Evolutionary conservation across 164 flowering plant genomes (phyloP), one percentile per base, ranked within the genome.

Genomic region (Cinnamomum micranthum): DNA sequence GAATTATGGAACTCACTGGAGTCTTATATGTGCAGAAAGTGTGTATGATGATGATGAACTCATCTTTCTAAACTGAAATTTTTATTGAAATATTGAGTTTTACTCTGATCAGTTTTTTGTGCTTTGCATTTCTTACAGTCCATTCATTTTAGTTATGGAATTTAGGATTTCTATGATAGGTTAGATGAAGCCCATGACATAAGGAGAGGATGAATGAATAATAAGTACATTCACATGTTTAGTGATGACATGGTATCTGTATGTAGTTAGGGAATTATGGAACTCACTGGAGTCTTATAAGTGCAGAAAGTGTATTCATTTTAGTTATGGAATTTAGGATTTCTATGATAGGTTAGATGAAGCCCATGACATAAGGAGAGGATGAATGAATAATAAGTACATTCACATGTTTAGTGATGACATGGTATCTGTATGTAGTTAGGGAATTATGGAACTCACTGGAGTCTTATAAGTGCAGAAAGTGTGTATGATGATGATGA

Each of bases 371-470:
- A 41, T 41, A 41, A 41, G 11, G 47, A 7, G 47, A 41, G 47
- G 47, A 41, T 1, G 47, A 9, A 41, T 41, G 47, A 41, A 41
- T 7, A 6, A 41, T 9, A 60, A 60, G 12, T 7, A 23, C 23
- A 60, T 60, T 60, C 64, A 60, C 64, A 17, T n/a, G 64, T 65
- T 65, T 65, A 24, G 68, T 65, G 31, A 65, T 65, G 31, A 23
- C 31, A 4, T 23, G 27, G 47, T 41, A 41, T 41, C 47, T 65
- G 35, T 65, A 65, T 27, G 14, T 25, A 23, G 11, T 65, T 25
- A 11, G 64, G 64, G 23, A 35, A 7, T 35, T 35, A 25, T 65
- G 27, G 7, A 25, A 65, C 24, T 65, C 68, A 65, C 24, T 65
- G 22, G 12, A 24, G 6, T 15, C 24, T 13, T 24, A 24, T 65